These are phyloP conservation scores for Phytophthora syringae DNA, from an alignment of 352 stramenopile genomes.

Conservation along the genomic window DNA sequence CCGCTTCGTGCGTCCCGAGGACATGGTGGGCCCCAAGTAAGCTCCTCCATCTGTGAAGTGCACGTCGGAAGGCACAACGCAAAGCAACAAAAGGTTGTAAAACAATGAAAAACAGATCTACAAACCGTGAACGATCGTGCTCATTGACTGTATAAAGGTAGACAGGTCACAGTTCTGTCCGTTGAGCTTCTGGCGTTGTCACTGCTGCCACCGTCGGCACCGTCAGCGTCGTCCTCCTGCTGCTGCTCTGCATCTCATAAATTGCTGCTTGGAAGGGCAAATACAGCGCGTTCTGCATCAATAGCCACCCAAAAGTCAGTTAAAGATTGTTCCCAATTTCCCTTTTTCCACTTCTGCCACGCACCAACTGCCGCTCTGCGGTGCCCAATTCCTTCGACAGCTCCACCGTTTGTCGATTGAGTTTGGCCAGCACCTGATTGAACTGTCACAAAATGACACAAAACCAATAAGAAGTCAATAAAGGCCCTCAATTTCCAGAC, in stretches of 20 bases:
- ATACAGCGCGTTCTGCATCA: conserved; percentile 55
- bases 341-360: conserved; percentile 1
- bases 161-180: conserved; percentile 34
- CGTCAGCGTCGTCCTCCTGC: conserved; percentile 21
- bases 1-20: conserved; percentile 93
- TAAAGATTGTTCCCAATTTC: not conserved
- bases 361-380: conserved; percentile 55
- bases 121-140: conserved; percentile 2
- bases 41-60: not conserved
- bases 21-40: conserved; percentile 95
- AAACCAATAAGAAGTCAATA: conserved; percentile 5
- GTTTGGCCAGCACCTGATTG: conserved; percentile 53
- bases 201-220: conserved; percentile 18
- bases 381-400: conserved; percentile 56
- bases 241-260: conserved; percentile 60
- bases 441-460: conserved; percentile 34
- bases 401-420: conserved; percentile 56
- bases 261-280: conserved; percentile 63
- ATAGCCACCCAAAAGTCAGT: not conserved
- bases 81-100: conserved; percentile 7
- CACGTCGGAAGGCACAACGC: no score
- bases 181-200: conserved; percentile 24
- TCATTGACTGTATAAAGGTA: conserved; percentile 1
- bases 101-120: not conserved
- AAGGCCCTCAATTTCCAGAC: no score